Conservation (phyloP, 2,329 filamentous ascomycete species). For the Westerdykella ornata region DNA sequence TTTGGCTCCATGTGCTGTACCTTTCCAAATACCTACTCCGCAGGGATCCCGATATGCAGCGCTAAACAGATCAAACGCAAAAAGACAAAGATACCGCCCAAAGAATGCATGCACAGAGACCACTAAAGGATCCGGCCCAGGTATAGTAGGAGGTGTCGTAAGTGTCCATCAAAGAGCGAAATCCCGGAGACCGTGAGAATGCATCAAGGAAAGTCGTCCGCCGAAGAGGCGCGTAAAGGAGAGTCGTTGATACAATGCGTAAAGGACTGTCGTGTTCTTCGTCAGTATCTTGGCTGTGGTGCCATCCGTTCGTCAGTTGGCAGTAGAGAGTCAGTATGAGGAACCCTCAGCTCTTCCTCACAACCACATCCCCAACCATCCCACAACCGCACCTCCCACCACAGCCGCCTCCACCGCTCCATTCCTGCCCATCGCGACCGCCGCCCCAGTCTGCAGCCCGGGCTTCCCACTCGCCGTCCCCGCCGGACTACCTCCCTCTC, state of each 20-base stretch:
- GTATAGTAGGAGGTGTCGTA: too few species aligned
- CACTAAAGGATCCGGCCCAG: too few species aligned
- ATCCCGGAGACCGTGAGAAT: too few species aligned
- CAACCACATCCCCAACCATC: constrained; percentile 29
- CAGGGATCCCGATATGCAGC: too few species aligned
- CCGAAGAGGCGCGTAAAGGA: background rate
- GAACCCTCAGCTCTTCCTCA: constrained; percentile 1
- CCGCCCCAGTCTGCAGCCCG: constrained; percentile 36
- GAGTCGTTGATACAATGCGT: background rate
- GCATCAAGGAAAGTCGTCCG: background rate
- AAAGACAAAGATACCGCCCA: too few species aligned
- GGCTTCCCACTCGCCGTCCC: constrained; percentile 21
- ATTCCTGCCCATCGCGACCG: constrained; percentile 11
- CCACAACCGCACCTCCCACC: constrained; percentile 29
- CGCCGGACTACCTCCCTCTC: constrained; percentile 3
- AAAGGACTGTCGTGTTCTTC: background rate
- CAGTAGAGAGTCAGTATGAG: background rate
- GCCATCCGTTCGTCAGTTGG: background rate
- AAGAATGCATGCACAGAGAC: too few species aligned
- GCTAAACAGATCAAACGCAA: too few species aligned
- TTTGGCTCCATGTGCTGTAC: too few species aligned
- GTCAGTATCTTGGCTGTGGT: background rate
- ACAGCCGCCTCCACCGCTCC: constrained; percentile 25
- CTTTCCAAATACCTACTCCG: too few species aligned
- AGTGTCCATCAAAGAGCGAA: too few species aligned